phyloP scores from a whole-genome alignment of 805 yeast species.

The Yarrowia porcina region DNA sequence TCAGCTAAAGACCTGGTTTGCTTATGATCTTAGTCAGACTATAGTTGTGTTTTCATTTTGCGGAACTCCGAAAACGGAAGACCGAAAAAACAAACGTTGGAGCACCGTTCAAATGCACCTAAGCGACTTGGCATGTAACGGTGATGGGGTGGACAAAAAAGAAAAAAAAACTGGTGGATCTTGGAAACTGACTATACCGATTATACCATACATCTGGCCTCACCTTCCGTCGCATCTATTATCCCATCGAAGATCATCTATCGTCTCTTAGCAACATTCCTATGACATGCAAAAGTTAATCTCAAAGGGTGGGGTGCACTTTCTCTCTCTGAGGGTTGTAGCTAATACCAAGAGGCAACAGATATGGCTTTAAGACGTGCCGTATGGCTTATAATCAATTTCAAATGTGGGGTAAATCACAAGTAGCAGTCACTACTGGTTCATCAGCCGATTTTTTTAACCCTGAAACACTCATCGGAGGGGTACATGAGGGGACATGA shows the following conservation, averaged over 20 bases:
- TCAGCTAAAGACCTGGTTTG: not conserved
- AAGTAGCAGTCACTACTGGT: too few relatives aligned
- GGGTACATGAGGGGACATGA: not conserved
- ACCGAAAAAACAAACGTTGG: not conserved
- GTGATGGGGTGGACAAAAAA: not conserved
- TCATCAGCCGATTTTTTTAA: too few relatives aligned
- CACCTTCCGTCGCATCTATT: too few relatives aligned
- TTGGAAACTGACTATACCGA: too few relatives aligned
- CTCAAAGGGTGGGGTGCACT: slow-evolving; percentile 10
- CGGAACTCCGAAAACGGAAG: not conserved
- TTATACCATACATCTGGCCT: too few relatives aligned
- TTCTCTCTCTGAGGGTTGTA: not conserved
- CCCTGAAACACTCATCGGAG: not conserved
- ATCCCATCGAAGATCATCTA: not conserved
- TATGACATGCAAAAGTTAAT: not conserved
- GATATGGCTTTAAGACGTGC: too few relatives aligned
- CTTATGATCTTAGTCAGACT: not conserved
- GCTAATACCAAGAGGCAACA: too few relatives aligned
- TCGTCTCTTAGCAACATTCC: not conserved
- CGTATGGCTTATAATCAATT: too few relatives aligned
- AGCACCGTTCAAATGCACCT: not conserved
- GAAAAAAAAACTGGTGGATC: not conserved
- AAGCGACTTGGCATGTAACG: slow-evolving; percentile 5
- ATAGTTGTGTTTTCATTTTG: too few relatives aligned
- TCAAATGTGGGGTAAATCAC: not conserved